Evolutionary conservation across 441 rosid species (phyloP).

Genomic region (Erodium moschatum): DNA sequence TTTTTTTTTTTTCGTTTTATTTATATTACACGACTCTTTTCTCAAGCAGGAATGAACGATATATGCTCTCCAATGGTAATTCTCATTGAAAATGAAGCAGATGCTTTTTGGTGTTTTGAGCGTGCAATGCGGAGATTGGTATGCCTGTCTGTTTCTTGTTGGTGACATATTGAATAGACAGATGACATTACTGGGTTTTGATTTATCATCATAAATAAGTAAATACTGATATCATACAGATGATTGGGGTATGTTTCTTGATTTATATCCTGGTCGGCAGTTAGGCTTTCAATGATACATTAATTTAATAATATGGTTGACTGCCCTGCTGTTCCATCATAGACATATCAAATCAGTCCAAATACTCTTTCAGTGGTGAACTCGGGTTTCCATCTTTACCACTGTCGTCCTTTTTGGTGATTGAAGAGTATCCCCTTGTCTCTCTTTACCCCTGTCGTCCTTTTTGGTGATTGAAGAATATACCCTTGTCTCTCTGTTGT

Average conservation of each 20-base stretch:
- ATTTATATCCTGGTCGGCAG: neutral
- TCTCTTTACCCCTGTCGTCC: no score
- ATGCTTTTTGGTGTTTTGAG: slow-evolving; percentile 95
- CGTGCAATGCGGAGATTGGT: slow-evolving; percentile 90
- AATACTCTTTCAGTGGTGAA: neutral
- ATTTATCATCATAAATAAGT: neutral
- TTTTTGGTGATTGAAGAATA: neutral
- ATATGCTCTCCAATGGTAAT: slow-evolving; percentile 87
- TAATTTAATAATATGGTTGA: neutral
- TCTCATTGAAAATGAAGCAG: slow-evolving; percentile 81
- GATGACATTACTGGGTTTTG: no score
- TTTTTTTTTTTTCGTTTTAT: neutral
- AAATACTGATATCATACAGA: neutral
- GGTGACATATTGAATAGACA: neutral
- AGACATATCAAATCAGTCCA: neutral
- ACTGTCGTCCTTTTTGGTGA: no score
- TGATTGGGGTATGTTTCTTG: neutral
- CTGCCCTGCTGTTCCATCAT: neutral
- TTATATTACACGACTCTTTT: slow-evolving; percentile 8
- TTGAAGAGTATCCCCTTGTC: neutral
- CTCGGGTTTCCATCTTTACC: neutral
- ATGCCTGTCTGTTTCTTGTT: slow-evolving; percentile 13
- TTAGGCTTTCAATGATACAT: neutral
- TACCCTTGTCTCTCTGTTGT: neutral
- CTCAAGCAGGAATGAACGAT: slow-evolving; percentile 80